Evolutionary conservation across 768 basidiomycete genomes (phyloP).

Genomic region (Tubosaeta brunneosetosa): DNA sequence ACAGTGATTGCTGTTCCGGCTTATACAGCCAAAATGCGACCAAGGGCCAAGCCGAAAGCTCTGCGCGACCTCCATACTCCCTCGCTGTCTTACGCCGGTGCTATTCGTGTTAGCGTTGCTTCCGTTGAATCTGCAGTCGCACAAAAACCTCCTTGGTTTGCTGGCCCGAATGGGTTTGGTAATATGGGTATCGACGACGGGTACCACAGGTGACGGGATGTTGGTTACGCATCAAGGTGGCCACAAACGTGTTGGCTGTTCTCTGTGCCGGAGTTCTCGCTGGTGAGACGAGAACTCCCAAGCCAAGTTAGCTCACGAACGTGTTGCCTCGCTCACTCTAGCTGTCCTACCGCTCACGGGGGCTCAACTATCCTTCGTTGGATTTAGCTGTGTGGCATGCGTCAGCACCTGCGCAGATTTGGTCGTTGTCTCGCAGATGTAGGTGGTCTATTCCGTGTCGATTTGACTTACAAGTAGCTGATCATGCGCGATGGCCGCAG

Average conservation of each 20-base stretch:
- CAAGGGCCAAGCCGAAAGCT: constrained; percentile 51
- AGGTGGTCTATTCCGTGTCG: constrained; percentile 5
- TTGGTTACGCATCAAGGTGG: constrained; percentile 61
- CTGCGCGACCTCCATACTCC: constrained; percentile 57
- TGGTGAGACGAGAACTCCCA: constrained; percentile 46
- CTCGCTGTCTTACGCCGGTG: constrained; percentile 52
- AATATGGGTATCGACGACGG: background rate
- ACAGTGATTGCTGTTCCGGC: constrained; percentile 40
- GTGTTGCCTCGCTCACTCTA: constrained; percentile 50
- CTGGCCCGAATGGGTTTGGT: constrained; percentile 50
- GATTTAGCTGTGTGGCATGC: constrained; percentile 52
- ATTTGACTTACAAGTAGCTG: background rate
- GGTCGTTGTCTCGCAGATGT: constrained; percentile 58
- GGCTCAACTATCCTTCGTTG: constrained; percentile 44
- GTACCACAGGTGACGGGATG: constrained; percentile 44
- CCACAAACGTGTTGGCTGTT: constrained; percentile 65
- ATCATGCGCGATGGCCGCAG: constrained; percentile 38
- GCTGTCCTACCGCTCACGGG: constrained; percentile 44
- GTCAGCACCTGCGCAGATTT: constrained; percentile 52
- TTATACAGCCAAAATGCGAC: constrained; percentile 58
- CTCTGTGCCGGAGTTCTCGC: constrained; percentile 69
- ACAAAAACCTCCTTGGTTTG: constrained; percentile 60
- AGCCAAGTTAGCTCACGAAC: constrained; percentile 52
- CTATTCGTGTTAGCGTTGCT: constrained; percentile 56
- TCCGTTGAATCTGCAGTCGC: constrained; percentile 45